Evolutionary conservation across 352 stramenopile genomes (phyloP).

Genomic region (Phytophthora pseudosyringae): DNA sequence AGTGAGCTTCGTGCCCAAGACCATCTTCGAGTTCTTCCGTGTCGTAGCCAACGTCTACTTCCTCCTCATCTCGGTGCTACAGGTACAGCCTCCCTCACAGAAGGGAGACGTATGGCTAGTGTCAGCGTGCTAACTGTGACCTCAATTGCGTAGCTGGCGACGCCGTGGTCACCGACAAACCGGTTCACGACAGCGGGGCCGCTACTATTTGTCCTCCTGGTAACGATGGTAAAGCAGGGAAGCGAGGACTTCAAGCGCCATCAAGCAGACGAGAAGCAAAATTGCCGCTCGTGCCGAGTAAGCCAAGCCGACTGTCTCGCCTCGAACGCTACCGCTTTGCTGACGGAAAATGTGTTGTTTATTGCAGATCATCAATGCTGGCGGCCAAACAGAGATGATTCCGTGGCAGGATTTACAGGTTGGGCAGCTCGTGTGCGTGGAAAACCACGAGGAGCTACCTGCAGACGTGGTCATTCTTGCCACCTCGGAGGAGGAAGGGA

Average conservation of each 20-base stretch:
- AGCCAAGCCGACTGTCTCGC: neutral
- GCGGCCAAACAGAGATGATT: conserved; percentile 49
- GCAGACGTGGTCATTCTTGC: conserved; percentile 91
- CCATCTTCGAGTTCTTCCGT: conserved; percentile 95
- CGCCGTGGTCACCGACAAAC: conserved; percentile 72
- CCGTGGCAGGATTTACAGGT: conserved; percentile 81
- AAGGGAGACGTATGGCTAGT: neutral
- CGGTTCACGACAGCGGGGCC: conserved; percentile 74
- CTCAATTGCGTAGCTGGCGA: conserved; percentile 46
- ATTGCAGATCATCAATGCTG: conserved; percentile 53
- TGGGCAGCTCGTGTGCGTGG: conserved; percentile 76
- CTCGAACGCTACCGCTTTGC: neutral
- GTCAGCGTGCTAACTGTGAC: too few species aligned
- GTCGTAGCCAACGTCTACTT: conserved; percentile 96
- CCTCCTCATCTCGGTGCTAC: conserved; percentile 92
- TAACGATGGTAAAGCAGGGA: conserved; percentile 82
- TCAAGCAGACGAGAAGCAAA: conserved; percentile 69
- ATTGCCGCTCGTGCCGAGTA: conserved; percentile 59
- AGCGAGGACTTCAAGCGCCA: conserved; percentile 76
- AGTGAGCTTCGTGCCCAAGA: conserved; percentile 91
- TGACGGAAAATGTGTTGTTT: neutral
- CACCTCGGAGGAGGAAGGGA: conserved; percentile 68
- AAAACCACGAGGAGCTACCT: conserved; percentile 86
- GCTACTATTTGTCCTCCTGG: conserved; percentile 73
- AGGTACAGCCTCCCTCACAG: conserved; percentile 40